Evolutionary conservation across 2,329 filamentous ascomycete species (phyloP).

Genomic region (Penicillium polonicum): DNA sequence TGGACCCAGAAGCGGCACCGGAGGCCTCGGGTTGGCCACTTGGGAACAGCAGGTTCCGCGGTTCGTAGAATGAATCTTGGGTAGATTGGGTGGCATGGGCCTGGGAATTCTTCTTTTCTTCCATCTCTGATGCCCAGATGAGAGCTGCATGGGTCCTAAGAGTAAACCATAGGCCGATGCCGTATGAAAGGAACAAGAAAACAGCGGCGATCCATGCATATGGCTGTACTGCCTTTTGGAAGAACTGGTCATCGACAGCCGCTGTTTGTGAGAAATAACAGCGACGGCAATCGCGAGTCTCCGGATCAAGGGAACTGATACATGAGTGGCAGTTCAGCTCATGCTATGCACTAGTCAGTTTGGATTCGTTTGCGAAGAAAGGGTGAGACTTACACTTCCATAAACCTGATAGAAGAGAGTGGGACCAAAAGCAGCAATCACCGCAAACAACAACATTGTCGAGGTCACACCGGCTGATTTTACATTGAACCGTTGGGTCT

Average conservation of each 20-base stretch:
- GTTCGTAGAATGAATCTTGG: constrained; percentile 36
- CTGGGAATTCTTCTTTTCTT: constrained; percentile 65
- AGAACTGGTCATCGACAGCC: constrained; percentile 82
- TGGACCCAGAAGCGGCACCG: constrained; percentile 49
- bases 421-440: constrained; percentile 91
- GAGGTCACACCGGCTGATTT: constrained; percentile 94
- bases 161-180: constrained; percentile 93
- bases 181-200: constrained; percentile 85
- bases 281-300: constrained; percentile 71
- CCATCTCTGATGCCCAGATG: constrained; percentile 86
- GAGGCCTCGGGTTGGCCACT: constrained; percentile 32
- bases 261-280: constrained; percentile 93
- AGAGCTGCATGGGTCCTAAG: constrained; percentile 92
- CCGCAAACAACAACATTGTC: constrained; percentile 95
- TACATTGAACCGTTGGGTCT: constrained; percentile 97
- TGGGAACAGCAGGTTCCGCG: constrained; percentile 33
- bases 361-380: constrained; percentile 1
- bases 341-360: constrained; percentile 59
- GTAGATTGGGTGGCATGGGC: constrained; percentile 15
- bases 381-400: constrained; percentile 64
- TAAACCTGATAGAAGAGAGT: constrained; percentile 99
- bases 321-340: constrained; percentile 79
- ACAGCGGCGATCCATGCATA: constrained; percentile 88
- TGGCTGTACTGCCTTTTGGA: constrained; percentile 82
- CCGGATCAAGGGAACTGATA: constrained; percentile 51